A percentile compares a stretch with the other conserved stretches of the same genome.
Conservation (phyloP, 2,329 filamentous ascomycete species). For the Nemania sp. region DNA sequence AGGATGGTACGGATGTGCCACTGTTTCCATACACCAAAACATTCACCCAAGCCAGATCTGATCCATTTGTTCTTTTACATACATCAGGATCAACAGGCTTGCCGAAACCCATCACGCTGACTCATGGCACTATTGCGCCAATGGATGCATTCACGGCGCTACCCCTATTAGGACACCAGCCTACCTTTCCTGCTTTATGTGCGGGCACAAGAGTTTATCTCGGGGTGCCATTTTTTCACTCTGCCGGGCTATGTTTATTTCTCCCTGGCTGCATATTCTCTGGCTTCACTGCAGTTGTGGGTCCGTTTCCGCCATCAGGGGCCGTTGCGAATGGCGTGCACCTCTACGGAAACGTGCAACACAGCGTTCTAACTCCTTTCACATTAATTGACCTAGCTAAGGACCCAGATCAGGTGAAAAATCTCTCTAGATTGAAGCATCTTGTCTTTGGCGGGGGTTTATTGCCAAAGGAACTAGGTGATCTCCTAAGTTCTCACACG, state of each 20-base stretch:
- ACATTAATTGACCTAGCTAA: neutral
- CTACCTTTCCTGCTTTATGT: neutral
- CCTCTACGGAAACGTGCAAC: neutral
- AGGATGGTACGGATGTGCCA: neutral
- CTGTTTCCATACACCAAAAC: conserved; percentile 50
- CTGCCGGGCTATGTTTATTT: neutral
- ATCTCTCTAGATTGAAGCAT: neutral
- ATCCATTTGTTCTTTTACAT: conserved; percentile 55
- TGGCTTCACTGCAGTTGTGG: neutral
- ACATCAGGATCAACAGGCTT: conserved; percentile 59
- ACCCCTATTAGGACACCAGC: neutral
- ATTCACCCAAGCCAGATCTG: conserved; percentile 51
- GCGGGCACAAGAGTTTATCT: neutral
- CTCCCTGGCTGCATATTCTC: neutral
- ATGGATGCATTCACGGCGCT: conserved; percentile 55
- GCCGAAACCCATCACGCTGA: conserved; percentile 56
- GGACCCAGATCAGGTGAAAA: neutral
- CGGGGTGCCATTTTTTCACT: neutral
- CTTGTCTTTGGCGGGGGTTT: neutral
- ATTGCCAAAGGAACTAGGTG: neutral
- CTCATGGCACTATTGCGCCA: conserved; percentile 51
- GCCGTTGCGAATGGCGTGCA: neutral
- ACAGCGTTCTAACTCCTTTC: neutral
- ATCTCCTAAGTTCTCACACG: neutral
- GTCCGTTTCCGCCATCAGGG: neutral